phyloP scores from a whole-genome alignment of 208 protist genomes.

The Spongospora subterranea region DNA sequence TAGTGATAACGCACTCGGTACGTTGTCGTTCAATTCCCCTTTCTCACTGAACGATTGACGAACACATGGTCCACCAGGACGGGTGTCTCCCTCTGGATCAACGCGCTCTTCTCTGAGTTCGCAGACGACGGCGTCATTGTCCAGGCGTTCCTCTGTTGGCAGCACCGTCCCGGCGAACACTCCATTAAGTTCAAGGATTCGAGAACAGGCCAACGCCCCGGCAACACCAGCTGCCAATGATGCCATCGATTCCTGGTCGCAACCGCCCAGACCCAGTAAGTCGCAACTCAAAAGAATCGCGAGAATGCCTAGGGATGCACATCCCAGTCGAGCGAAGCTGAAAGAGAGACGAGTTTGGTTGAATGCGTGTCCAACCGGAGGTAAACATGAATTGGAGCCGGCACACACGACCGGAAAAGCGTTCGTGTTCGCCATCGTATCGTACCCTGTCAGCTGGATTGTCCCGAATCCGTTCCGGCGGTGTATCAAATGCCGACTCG shows the following conservation, averaged over 20 bases:
- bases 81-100: no score
- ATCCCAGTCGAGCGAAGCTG: slow-evolving; percentile 5
- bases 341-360: background rate
- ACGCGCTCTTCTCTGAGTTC: no score
- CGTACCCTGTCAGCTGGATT: background rate
- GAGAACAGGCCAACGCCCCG: no score
- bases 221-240: no score
- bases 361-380: background rate
- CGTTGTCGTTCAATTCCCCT: no score
- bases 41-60: no score
- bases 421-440: background rate
- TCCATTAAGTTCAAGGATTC: background rate
- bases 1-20: no score
- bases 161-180: background rate
- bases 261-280: no score
- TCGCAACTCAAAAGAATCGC: slow-evolving; percentile 11
- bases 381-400: slow-evolving; percentile 25
- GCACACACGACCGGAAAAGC: background rate
- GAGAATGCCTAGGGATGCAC: background rate
- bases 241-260: no score
- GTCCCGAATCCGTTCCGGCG: slow-evolving; percentile 19
- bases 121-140: background rate
- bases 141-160: background rate
- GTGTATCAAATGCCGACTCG: slow-evolving; percentile 6
- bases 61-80: no score